These are phyloP conservation scores for Botrytis sinoallii DNA, from an alignment of 2,329 filamentous ascomycete genomes.

Conservation along the genomic window DNA sequence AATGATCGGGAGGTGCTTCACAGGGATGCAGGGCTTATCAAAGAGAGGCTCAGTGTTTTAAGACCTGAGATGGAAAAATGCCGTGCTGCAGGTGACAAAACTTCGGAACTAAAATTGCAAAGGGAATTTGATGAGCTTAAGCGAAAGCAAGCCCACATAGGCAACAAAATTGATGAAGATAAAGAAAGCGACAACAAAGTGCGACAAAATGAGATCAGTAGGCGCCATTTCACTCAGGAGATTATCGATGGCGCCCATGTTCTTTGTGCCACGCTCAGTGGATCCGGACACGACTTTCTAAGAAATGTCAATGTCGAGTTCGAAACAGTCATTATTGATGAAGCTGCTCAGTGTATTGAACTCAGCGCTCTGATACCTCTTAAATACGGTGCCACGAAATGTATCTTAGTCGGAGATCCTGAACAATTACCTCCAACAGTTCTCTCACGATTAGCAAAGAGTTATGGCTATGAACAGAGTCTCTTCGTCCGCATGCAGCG, in stretches of 20 bases:
- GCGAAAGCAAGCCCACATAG: constrained; percentile 71
- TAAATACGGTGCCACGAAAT: constrained; percentile 96
- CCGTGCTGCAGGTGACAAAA: constrained; percentile 52
- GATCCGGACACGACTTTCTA: constrained; percentile 90
- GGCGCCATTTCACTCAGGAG: constrained; percentile 81
- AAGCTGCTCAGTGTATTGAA: constrained; percentile 97
- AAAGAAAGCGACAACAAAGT: constrained; percentile 82
- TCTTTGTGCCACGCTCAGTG: constrained; percentile 90
- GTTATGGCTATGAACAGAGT: constrained; percentile 95
- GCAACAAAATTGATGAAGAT: constrained; percentile 79
- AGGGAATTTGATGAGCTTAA: constrained; percentile 77
- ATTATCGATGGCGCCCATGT: constrained; percentile 89
- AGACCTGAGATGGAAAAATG: constrained; percentile 69
- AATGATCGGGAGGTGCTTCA: constrained; percentile 56
- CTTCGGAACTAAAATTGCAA: constrained; percentile 55
- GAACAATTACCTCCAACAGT: constrained; percentile 97
- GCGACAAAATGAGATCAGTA: constrained; percentile 81
- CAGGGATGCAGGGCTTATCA: constrained; percentile 66
- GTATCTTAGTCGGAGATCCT: constrained; percentile 94
- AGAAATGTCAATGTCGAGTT: constrained; percentile 89
- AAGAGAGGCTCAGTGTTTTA: constrained; percentile 69
- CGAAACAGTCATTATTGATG: constrained; percentile 96
- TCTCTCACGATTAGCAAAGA: constrained; percentile 85
- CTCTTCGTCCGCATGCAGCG: constrained; percentile 97
- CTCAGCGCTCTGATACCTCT: constrained; percentile 93